phyloP scores from a whole-genome alignment of 2,329 filamentous ascomycete genomes.

The Penicillium verrucosum region DNA sequence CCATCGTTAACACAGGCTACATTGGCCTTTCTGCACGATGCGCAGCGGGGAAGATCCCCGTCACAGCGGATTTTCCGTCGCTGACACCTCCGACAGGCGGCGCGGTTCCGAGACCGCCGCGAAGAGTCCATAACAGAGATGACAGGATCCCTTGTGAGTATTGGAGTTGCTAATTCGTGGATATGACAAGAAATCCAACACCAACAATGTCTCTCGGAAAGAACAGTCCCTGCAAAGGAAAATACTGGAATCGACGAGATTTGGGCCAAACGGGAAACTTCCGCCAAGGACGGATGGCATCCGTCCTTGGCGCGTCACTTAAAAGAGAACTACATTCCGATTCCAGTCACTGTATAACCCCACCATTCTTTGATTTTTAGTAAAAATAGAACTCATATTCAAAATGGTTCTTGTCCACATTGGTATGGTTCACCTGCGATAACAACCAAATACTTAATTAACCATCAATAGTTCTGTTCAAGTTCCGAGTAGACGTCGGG shows the following conservation, averaged over 20 bases:
- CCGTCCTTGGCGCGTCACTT: neutral
- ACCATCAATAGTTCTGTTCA: constrained; percentile 47
- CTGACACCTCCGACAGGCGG: constrained; percentile 43
- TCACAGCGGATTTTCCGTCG: constrained; percentile 52
- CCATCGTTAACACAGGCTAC: constrained; percentile 46
- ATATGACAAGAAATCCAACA: neutral
- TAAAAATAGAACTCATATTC: neutral
- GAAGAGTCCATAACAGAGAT: constrained; percentile 23
- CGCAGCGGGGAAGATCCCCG: constrained; percentile 43
- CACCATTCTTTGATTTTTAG: neutral
- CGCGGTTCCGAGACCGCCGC: constrained; percentile 32
- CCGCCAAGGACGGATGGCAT: constrained; percentile 1
- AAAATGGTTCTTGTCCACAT: constrained; percentile 29
- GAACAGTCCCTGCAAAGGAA: neutral
- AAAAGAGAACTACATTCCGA: neutral
- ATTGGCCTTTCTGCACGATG: constrained; percentile 45
- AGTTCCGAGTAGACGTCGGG: constrained; percentile 46
- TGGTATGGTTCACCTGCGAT: constrained; percentile 11
- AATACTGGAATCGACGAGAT: neutral
- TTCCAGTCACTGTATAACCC: neutral
- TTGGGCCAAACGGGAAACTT: neutral
- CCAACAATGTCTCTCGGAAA: neutral
- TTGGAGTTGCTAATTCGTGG: neutral
- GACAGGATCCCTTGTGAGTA: too few species aligned
- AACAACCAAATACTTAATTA: neutral